Percentiles rank a stretch among this genome's conserved stretches.
Evolutionary conservation across 768 basidiomycete species (phyloP).

Genomic region (Russula compacta): DNA sequence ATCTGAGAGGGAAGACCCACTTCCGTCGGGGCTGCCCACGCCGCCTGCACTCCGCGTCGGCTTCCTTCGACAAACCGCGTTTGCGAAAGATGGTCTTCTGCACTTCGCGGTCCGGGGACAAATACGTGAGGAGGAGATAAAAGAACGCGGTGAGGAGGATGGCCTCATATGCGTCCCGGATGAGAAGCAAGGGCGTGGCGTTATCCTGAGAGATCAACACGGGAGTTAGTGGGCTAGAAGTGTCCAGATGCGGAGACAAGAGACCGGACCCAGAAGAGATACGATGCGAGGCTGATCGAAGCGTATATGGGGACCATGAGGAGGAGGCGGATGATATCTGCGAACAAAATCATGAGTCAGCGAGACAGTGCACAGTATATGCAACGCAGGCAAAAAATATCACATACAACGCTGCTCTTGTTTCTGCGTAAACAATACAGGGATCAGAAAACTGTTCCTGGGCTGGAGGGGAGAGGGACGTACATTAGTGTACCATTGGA

Average conservation of each 20-base stretch:
- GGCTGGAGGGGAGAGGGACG: constrained; percentile 20
- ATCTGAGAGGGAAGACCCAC: constrained; percentile 67
- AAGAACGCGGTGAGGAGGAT: constrained; percentile 71
- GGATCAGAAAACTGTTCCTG: neutral
- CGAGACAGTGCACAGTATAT: neutral
- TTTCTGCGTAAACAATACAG: constrained; percentile 36
- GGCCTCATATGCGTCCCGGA: constrained; percentile 70
- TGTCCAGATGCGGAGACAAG: neutral
- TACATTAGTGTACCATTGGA: constrained; percentile 64
- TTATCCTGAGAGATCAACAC: constrained; percentile 37
- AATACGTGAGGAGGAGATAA: constrained; percentile 62
- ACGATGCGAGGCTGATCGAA: constrained; percentile 55
- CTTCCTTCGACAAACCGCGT: constrained; percentile 47
- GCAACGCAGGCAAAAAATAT: neutral
- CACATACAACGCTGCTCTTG: constrained; percentile 55
- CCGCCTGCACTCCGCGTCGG: constrained; percentile 35
- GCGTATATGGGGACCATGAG: constrained; percentile 77
- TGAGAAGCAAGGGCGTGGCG: constrained; percentile 56
- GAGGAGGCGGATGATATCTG: constrained; percentile 65
- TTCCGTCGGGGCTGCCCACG: constrained; percentile 39
- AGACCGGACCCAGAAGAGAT: constrained; percentile 52
- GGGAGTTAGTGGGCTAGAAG: neutral
- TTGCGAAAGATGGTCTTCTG: constrained; percentile 54
- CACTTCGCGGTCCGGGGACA: constrained; percentile 52
- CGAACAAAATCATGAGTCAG: neutral